Evolutionary conservation across 2,329 filamentous ascomycete genomes (phyloP).

Genomic region (Fusarium sororula): DNA sequence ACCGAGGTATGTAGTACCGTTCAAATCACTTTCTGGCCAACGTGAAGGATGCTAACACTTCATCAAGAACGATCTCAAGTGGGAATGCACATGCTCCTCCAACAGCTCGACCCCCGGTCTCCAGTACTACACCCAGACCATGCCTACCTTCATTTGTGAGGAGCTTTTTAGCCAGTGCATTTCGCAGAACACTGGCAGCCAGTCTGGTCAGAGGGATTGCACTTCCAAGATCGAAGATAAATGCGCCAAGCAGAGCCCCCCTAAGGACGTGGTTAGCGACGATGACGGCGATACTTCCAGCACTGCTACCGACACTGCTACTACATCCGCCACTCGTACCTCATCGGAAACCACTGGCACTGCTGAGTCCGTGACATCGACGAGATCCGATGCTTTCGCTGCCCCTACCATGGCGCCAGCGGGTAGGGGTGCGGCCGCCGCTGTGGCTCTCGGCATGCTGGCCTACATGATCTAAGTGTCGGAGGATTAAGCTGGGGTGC

Average conservation of each 20-base stretch:
- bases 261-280: conserved; percentile 45
- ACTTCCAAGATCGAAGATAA: conserved; percentile 56
- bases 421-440: conserved; percentile 57
- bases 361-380: conserved; percentile 45
- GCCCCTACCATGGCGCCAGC: conserved; percentile 54
- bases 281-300: conserved; percentile 37
- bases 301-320: conserved; percentile 37
- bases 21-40: background rate
- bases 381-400: conserved; percentile 47
- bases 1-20: conserved; percentile 50
- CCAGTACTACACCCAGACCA: conserved; percentile 62
- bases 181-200: conserved; percentile 51
- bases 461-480: conserved; percentile 59
- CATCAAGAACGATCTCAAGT: conserved; percentile 54
- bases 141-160: conserved; percentile 63
- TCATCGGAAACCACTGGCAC: conserved; percentile 29
- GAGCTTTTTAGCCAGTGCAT: conserved; percentile 60
- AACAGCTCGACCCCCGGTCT: conserved; percentile 62
- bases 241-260: conserved; percentile 54
- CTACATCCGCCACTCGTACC: conserved; percentile 33
- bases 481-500: conserved; percentile 26
- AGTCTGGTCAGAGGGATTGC: conserved; percentile 58
- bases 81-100: conserved; percentile 58
- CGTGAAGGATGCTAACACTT: conserved; percentile 6
- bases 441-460: conserved; percentile 61